Evolutionary conservation across 768 basidiomycete species (phyloP).

Genomic region (Stropharia rugosoannulata): DNA sequence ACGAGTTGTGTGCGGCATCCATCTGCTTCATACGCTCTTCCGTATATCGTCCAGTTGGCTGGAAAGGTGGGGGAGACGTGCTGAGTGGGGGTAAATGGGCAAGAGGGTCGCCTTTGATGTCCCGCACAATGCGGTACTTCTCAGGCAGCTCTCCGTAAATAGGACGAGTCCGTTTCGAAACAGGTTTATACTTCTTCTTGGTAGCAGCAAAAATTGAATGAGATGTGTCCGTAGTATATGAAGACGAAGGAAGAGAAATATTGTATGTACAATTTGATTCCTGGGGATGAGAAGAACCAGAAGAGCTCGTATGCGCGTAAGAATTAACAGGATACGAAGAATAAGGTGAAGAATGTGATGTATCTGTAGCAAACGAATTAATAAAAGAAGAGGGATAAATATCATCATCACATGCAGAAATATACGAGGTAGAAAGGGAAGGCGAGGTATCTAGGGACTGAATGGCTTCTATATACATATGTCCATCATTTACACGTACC

Average conservation of each 20-base stretch:
- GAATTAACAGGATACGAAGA: no score
- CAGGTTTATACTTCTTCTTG: slow-evolving; percentile 30
- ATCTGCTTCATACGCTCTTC: slow-evolving; percentile 15
- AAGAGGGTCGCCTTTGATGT: slow-evolving; percentile 29
- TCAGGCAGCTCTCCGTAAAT: slow-evolving; percentile 22
- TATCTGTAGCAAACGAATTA: no score
- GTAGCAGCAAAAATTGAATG: neutral
- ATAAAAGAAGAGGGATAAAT: neutral
- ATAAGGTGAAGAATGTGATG: no score
- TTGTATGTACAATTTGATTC: no score
- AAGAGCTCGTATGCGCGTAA: no score
- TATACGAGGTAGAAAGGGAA: neutral
- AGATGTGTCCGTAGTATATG: neutral
- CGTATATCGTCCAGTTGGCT: slow-evolving; percentile 22
- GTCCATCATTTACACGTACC: neutral
- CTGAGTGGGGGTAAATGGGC: slow-evolving; percentile 19
- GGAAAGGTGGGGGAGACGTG: slow-evolving; percentile 18
- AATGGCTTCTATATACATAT: neutral
- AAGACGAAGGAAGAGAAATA: no score
- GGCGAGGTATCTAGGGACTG: slow-evolving; percentile 2
- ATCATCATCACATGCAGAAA: slow-evolving; percentile 1
- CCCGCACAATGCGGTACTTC: slow-evolving; percentile 22
- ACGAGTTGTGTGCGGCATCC: slow-evolving; percentile 12
- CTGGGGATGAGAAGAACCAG: no score
- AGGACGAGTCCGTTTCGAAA: slow-evolving; percentile 22